These are phyloP conservation scores for Dioscorea dumetorum DNA, from an alignment of 106 monocot species.

Conservation along the genomic window DNA sequence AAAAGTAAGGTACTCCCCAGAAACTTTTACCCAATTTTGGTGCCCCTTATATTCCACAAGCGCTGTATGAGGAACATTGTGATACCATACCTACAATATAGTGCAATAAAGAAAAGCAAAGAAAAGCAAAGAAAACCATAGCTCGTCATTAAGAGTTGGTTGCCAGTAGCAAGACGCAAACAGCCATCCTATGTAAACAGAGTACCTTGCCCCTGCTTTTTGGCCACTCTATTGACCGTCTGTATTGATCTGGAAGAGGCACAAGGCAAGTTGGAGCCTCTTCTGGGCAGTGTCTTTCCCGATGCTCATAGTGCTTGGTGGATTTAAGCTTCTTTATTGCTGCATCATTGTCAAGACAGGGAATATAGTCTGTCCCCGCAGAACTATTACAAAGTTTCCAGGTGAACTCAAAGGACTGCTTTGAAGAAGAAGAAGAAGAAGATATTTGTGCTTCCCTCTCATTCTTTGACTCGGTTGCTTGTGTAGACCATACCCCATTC, in stretches of 20 bases:
- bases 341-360: constrained; percentile 82
- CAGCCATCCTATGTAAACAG: not conserved
- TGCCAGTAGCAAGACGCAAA: not conserved
- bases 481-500: constrained; percentile 72
- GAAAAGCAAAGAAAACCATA: not conserved
- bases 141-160: not conserved
- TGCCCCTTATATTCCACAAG: constrained; percentile 75
- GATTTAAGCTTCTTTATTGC: constrained; percentile 59
- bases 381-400: constrained; percentile 80
- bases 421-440: constrained; percentile 1
- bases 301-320: constrained; percentile 79
- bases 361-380: constrained; percentile 81
- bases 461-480: constrained; percentile 66
- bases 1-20: constrained; percentile 83
- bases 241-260: constrained; percentile 71
- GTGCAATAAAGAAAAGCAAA: not conserved
- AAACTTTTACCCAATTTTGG: constrained; percentile 96
- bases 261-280: constrained; percentile 76
- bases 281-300: constrained; percentile 92
- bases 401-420: constrained; percentile 13
- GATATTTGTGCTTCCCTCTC: constrained; percentile 57
- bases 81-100: constrained; percentile 86
- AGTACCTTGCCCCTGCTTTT: constrained; percentile 82
- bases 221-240: constrained; percentile 66
- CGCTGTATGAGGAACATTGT: constrained; percentile 78